phyloP scores from a whole-genome alignment of 768 basidiomycete species.

The Naganishia vishniacii region DNA sequence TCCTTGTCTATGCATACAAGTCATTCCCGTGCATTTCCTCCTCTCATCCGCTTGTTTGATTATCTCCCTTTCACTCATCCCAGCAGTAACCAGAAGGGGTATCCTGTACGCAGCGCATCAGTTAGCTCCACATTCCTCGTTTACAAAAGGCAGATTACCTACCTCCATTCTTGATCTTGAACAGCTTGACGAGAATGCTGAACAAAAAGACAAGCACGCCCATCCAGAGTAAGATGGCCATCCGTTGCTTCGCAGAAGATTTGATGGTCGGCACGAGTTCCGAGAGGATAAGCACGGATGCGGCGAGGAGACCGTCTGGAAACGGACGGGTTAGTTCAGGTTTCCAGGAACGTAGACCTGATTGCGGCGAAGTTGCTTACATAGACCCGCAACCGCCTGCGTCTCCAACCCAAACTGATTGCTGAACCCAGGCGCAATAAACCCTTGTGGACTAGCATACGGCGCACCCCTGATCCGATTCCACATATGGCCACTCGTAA shows the following conservation, averaged over 20 bases:
- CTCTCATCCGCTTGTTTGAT: not conserved
- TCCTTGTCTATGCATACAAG: not conserved
- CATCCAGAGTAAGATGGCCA: slow-evolving; percentile 86
- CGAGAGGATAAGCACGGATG: slow-evolving; percentile 72
- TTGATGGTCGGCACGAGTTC: slow-evolving; percentile 62
- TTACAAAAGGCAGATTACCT: slow-evolving; percentile 31
- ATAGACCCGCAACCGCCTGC: slow-evolving; percentile 75
- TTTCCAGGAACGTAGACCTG: not conserved
- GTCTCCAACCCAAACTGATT: slow-evolving; percentile 91
- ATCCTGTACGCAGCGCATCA: slow-evolving; percentile 24
- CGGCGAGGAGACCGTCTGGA: slow-evolving; percentile 73
- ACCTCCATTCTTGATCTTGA: slow-evolving; percentile 88
- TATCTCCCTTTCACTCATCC: not conserved
- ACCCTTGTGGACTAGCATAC: slow-evolving; percentile 47
- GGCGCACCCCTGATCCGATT: slow-evolving; percentile 79
- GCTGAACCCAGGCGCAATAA: slow-evolving; percentile 68
- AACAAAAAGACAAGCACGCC: slow-evolving; percentile 74
- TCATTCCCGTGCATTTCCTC: not conserved
- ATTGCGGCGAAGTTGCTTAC: slow-evolving; percentile 55
- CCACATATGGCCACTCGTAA: slow-evolving; percentile 96
- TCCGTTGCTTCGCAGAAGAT: slow-evolving; percentile 64
- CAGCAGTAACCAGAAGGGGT: slow-evolving; percentile 47
- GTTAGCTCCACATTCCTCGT: slow-evolving; percentile 15
- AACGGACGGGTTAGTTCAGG: not conserved
- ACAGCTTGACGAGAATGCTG: slow-evolving; percentile 76